These are phyloP conservation scores for Suhomyces chickasaworum DNA, from an alignment of 1,139 yeast genomes.

Conservation along the genomic window DNA sequence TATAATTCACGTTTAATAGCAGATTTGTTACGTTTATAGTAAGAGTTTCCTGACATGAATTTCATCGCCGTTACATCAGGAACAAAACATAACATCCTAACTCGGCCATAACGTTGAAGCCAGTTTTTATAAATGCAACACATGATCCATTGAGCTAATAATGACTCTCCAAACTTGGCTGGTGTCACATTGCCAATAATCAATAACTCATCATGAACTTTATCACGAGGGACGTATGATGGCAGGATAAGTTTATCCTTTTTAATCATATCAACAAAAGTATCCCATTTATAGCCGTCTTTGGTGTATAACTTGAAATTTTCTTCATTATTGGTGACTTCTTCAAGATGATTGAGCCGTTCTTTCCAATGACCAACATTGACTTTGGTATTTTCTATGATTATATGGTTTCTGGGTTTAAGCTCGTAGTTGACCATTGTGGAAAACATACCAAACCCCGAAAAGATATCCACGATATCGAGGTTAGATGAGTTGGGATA, in stretches of 20 bases:
- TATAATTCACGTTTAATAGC: constrained; percentile 63
- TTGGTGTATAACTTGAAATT: constrained; percentile 33
- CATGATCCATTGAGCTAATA: constrained; percentile 73
- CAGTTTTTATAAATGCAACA: constrained; percentile 73
- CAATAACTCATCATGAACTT: constrained; percentile 63
- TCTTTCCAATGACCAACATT: constrained; percentile 34
- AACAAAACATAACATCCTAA: constrained; percentile 66
- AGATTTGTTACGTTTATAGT: constrained; percentile 53
- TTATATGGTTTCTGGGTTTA: constrained; percentile 60
- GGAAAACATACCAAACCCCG: constrained; percentile 57
- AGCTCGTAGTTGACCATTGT: constrained; percentile 56
- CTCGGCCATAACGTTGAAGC: constrained; percentile 75
- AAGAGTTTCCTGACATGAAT: constrained; percentile 54
- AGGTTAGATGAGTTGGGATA: constrained; percentile 47
- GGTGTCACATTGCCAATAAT: constrained; percentile 66
- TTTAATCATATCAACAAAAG: constrained; percentile 50
- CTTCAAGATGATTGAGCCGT: constrained; percentile 25
- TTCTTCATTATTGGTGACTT: constrained; percentile 27
- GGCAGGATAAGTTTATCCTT: constrained; percentile 47
- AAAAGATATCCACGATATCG: constrained; percentile 66
- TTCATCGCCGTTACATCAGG: constrained; percentile 63
- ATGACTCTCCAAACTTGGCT: constrained; percentile 57
- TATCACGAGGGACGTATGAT: constrained; percentile 37
- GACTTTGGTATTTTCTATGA: constrained; percentile 55
- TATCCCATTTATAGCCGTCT: constrained; percentile 69